Percentiles rank a stretch among this genome's conserved stretches.
Evolutionary conservation across 257 asterid species (phyloP).

Genomic region (Mitragyna speciosa): DNA sequence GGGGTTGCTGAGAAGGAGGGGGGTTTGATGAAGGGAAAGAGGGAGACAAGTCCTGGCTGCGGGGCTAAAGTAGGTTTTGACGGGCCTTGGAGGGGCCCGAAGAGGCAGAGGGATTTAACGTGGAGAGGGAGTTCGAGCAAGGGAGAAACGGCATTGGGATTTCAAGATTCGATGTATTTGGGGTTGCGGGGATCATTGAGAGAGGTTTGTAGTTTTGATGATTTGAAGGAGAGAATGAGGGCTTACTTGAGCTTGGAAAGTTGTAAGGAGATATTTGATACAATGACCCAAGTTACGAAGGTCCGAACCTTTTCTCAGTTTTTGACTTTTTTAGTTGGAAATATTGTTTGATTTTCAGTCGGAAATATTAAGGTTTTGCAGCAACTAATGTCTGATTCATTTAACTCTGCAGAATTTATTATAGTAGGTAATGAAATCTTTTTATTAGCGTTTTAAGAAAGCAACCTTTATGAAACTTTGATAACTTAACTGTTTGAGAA

Average conservation of each 20-base stretch:
- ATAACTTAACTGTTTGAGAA: not conserved
- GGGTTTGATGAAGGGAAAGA: constrained; percentile 55
- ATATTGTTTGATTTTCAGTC: too few species aligned
- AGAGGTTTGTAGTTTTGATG: constrained; percentile 88
- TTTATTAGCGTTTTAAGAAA: not conserved
- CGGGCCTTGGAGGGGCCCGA: constrained; percentile 86
- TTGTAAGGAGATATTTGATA: constrained; percentile 64
- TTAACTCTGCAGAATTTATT: not conserved
- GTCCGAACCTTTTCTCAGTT: constrained; percentile 29
- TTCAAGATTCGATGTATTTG: constrained; percentile 35
- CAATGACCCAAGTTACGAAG: constrained; percentile 85
- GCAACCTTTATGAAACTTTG: not conserved
- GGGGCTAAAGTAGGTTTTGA: constrained; percentile 61
- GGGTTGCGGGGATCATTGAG: constrained; percentile 61
- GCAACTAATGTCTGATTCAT: not conserved
- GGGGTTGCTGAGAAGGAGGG: constrained; percentile 20
- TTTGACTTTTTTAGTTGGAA: not conserved
- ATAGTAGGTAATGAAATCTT: not conserved
- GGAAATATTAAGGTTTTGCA: not conserved
- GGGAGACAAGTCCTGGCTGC: constrained; percentile 52
- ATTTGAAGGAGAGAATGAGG: constrained; percentile 86
- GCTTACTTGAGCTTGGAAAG: constrained; percentile 65
- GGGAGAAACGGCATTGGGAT: constrained; percentile 27
- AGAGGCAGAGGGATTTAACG: constrained; percentile 63
- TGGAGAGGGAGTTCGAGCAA: constrained; percentile 49